Evolutionary conservation across 2,329 filamentous ascomycete species (phyloP), one percentile per base, ranked within the genome.

Genomic region (Monilinia fructicola): DNA sequence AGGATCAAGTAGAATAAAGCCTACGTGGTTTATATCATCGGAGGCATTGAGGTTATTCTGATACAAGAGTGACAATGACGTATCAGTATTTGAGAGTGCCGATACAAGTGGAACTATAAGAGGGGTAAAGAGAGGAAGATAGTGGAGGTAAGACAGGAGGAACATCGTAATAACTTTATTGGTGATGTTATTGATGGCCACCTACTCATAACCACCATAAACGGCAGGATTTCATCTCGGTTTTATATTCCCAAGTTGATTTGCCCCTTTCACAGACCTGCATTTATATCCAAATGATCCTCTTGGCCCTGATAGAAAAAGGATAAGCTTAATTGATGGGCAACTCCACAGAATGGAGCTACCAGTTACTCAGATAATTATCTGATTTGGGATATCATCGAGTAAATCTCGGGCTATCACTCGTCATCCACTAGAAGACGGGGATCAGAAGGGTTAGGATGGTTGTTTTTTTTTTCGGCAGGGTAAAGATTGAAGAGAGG

Each of bases 1-100:
- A 4, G 79, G 74, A 65, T 83, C 82, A 53, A 85, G 74, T 10
- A 85, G 73, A 54, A 85, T 79, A 3, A 82, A 82, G 14, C 82
- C 80, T 23, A 82, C 76, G 71, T 85, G 83, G 68, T 84, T 84
- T 35, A 73, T 76, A 74, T 84, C 81, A 68, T 85, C 83, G 0
- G 81, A 81, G 10, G 76, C 77, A 71, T 85, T 85, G 31, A 85
- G 76, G 52, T 84, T 84, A 74, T 85, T 85, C 71, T 84, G 82
- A 67, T 82, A 85, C 11, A 84, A 72, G 9, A 84, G 75, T 0
- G 81, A 83, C 64, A 84, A 71, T 1, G 82, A 84, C 1, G 78
- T 81, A 31, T 78, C 70, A 14, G 76, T 69, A 67, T 81, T 81
- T 23, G 69, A 70, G 21, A 69, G 42, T 35, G 64, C 52, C 26